Percentiles rank a stretch among this genome's conserved stretches.
Evolutionary conservation across 257 asterid genomes (phyloP).

Genomic region (Nicotiana undulata): DNA sequence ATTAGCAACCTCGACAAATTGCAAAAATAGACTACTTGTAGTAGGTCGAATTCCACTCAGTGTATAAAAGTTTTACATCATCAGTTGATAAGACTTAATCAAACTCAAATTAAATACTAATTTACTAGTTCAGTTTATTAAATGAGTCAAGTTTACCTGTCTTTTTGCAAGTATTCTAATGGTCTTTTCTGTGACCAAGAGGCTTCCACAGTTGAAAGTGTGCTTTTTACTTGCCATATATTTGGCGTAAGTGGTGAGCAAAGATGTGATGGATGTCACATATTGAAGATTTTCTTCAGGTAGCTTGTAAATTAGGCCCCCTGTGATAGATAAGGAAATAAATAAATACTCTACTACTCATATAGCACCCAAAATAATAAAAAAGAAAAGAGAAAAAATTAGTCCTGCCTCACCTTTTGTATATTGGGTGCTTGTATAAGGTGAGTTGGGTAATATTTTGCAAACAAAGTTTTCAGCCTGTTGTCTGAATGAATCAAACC

Average conservation of each 20-base stretch:
- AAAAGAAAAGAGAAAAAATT: not conserved
- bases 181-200: conserved; percentile 29
- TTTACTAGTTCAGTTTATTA: not conserved
- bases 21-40: not conserved
- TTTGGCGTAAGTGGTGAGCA: conserved; percentile 76
- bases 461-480: conserved; percentile 71
- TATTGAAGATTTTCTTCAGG: conserved; percentile 64
- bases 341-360: not conserved
- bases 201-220: conserved; percentile 52
- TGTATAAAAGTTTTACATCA: not conserved
- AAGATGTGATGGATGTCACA: conserved; percentile 61
- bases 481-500: conserved; percentile 39
- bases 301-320: conserved; percentile 70
- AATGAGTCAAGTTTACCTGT: conserved; percentile 31
- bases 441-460: conserved; percentile 59
- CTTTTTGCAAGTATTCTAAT: conserved; percentile 38
- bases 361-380: not conserved
- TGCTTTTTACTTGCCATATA: conserved; percentile 59
- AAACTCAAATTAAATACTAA: not conserved
- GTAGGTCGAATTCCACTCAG: not conserved
- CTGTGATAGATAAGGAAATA: conserved; percentile 13
- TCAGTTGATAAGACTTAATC: not conserved
- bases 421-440: conserved; percentile 58
- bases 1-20: not conserved
- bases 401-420: conserved; percentile 37